Percentiles rank a stretch among this genome's conserved stretches.
phyloP scores from a whole-genome alignment of 1,284 basidiomycete species.

The Ceratobasidium sp. region DNA sequence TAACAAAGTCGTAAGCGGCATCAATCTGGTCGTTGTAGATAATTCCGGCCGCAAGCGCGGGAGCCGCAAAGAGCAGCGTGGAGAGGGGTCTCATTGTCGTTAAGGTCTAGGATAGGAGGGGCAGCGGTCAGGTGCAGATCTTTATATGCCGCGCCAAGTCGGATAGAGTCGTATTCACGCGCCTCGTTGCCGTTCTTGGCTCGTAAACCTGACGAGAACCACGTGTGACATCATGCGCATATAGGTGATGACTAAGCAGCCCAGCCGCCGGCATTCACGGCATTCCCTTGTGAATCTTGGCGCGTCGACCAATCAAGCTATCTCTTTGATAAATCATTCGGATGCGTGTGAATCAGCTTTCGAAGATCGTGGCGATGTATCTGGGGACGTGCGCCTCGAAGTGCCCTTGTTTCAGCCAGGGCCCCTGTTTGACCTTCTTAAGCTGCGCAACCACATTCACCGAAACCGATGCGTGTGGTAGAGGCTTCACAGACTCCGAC shows the following conservation, averaged over 20 bases:
- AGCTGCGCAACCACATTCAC: too few relatives aligned
- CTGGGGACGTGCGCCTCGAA: too few relatives aligned
- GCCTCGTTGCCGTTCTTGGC: background rate
- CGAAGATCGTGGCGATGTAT: too few relatives aligned
- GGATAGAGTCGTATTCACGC: background rate
- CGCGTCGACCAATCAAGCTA: background rate
- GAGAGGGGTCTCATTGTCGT: slow-evolving; percentile 32
- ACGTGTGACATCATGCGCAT: slow-evolving; percentile 7
- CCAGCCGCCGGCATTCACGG: slow-evolving; percentile 9
- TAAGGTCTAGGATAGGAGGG: background rate
- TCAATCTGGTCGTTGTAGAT: slow-evolving; percentile 47
- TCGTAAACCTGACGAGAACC: slow-evolving; percentile 20
- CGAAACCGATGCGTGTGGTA: too few relatives aligned
- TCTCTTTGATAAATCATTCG: too few relatives aligned
- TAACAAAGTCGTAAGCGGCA: slow-evolving; percentile 69
- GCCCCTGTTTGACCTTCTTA: too few relatives aligned
- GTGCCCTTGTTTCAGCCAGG: too few relatives aligned
- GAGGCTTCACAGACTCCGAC: too few relatives aligned
- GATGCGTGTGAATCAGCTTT: too few relatives aligned
- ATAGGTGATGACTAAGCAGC: background rate
- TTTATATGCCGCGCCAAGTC: slow-evolving; percentile 26
- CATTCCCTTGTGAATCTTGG: background rate
- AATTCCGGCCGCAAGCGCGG: slow-evolving; percentile 40
- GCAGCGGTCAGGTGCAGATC: background rate
- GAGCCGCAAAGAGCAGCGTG: background rate